Base-by-base conservation (phyloP, 139 green algal genomes). In the Nannochloris sp. region DNA sequence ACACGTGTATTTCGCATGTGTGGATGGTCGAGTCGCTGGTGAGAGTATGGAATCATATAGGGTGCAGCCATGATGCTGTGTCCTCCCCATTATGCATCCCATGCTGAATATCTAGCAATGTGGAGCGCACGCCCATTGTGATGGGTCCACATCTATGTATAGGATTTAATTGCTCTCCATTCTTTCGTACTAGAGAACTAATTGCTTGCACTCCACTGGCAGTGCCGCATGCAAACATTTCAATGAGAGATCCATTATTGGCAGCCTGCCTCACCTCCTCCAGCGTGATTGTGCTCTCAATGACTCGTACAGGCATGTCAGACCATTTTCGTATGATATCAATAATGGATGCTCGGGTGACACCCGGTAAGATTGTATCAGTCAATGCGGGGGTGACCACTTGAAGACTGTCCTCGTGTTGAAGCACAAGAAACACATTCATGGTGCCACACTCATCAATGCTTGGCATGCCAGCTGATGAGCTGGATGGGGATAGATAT, bases 371-470 rank as follows among this genome's bases (percentile, higher is more conserved):
- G 43, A 95, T 92, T 36, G 81, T 90, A 46, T 89, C 88, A 31
- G 84, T 70, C 40, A 95, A 70, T 6, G 65, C 66, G 1, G 88
- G 86, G 5, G 88, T 95, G 14, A 81, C 78, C 49, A 95, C 76
- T 73, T 91, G 74, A 28, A 62, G 53, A 9, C 33, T 13, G 26
- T 25, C 56, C 56, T 25, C 23, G 13, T 26, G 16, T 12, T 77
- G 60, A 36, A 90, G 20, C 37, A 94, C 51, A 64, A 95, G 91
- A 50, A 95, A 87, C 6, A 95, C 55, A 71, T 95, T 95, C 87
- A 95, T 95, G 45, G 84, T 68, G 11, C 87, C 87, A 26, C 70
- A 85, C 66, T 89, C 82, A n/a, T 70, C 73, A 46, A 40, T 40
- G 33, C 33, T 13, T 8, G 11, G 33, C 33, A 12, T 62, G 30